phyloP scores from a whole-genome alignment of 176 grass and related monocot species.

The Oryza rufipogon region DNA sequence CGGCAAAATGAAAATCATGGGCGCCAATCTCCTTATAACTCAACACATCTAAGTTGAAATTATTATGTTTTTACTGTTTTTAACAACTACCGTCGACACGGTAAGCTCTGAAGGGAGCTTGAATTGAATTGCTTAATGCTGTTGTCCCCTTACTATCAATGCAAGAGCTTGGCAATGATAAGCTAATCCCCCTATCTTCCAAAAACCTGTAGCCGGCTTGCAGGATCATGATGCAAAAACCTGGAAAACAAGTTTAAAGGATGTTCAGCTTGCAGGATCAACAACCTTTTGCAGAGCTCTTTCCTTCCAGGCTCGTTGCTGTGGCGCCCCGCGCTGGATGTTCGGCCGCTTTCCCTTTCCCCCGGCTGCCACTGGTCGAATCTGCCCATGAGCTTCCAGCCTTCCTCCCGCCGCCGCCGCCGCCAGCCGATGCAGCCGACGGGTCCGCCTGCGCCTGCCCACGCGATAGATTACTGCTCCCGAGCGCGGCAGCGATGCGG shows the following conservation, averaged over 20 bases:
- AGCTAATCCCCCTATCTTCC: slow-evolving; percentile 15
- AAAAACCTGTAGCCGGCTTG: slow-evolving; percentile 31
- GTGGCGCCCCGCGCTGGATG: slow-evolving; percentile 22
- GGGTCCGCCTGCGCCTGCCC: slow-evolving; percentile 51
- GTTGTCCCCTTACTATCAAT: not conserved
- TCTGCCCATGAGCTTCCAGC: slow-evolving; percentile 51
- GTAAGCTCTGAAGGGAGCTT: not conserved
- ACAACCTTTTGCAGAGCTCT: slow-evolving; percentile 54
- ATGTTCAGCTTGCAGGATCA: not conserved
- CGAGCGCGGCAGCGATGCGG: slow-evolving; percentile 70
- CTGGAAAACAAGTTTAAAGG: not conserved
- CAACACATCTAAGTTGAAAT: slow-evolving; percentile 19
- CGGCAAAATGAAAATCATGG: not conserved
- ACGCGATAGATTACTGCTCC: slow-evolving; percentile 82
- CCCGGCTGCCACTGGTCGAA: slow-evolving; percentile 36
- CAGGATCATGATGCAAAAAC: slow-evolving; percentile 19
- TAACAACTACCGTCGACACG: not conserved
- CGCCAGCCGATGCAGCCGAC: slow-evolving; percentile 16
- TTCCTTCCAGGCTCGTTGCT: slow-evolving; percentile 30
- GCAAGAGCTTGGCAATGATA: not conserved
- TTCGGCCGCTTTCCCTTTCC: slow-evolving; percentile 48
- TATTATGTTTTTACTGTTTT: not conserved
- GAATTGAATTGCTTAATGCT: slow-evolving; percentile 17
- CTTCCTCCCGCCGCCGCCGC: slow-evolving; percentile 37
- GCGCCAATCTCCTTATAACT: not conserved